Evolutionary conservation across 2,329 filamentous ascomycete species (phyloP).

Genomic region (Venturia nashicola): DNA sequence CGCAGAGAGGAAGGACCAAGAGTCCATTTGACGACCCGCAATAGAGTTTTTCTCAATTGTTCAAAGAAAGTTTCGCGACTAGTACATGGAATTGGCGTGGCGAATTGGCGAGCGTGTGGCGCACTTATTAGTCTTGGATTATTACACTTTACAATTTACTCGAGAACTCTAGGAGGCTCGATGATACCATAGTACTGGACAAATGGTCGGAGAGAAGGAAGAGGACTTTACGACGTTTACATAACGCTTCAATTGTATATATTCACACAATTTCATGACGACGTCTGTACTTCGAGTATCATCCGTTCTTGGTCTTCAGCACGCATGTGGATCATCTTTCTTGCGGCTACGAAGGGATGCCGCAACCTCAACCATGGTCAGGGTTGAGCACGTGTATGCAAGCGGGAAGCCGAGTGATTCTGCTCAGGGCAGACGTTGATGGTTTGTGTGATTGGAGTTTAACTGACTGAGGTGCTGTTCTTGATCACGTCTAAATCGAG

Average conservation of each 20-base stretch:
- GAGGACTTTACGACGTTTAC: background rate
- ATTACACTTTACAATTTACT: background rate
- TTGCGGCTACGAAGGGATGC: no score
- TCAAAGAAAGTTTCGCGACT: background rate
- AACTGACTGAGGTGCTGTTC: no score
- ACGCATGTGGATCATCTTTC: no score
- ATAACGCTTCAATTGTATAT: conserved; percentile 1
- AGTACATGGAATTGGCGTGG: background rate
- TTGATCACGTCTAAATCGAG: no score
- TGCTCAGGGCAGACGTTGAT: background rate
- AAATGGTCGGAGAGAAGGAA: background rate
- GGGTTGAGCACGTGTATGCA: background rate
- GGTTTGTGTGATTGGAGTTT: no score
- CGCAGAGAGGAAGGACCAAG: background rate
- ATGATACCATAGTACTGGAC: background rate
- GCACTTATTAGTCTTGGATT: background rate
- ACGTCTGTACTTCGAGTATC: background rate
- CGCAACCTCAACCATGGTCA: no score
- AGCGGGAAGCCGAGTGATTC: background rate
- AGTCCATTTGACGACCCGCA: conserved; percentile 9
- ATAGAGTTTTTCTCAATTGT: background rate
- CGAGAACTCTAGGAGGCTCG: background rate
- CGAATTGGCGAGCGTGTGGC: background rate
- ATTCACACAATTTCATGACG: background rate
- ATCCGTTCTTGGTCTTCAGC: background rate